Evolutionary conservation across 108 stramenopile species (phyloP).

Genomic region (Cylindrotheca closterium): DNA sequence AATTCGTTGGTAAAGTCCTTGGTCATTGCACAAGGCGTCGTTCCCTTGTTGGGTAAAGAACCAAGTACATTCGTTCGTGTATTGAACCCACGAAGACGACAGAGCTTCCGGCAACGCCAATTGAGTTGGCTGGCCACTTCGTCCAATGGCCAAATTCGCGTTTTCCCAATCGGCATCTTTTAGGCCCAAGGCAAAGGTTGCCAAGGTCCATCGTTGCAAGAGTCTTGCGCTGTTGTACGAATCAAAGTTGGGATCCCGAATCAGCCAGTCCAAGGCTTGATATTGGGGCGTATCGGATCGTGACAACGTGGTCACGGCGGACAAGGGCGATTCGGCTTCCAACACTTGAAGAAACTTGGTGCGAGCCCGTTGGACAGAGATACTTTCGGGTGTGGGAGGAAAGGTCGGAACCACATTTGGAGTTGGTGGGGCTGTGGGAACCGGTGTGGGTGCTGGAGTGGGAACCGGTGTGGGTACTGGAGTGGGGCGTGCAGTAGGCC

Average conservation of each 20-base stretch:
- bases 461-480: background rate
- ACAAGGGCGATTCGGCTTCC: too few relatives aligned
- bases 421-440: background rate
- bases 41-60: background rate
- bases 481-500: background rate
- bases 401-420: too few relatives aligned
- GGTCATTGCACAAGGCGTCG: background rate
- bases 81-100: background rate
- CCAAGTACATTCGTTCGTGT: background rate
- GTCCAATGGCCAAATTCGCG: too few relatives aligned
- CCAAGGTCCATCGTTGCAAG: too few relatives aligned
- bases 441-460: background rate
- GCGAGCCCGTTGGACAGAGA: background rate
- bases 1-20: background rate
- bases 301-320: too few relatives aligned
- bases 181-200: too few relatives aligned
- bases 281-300: background rate
- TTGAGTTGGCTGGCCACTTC: too few relatives aligned
- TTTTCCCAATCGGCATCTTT: too few relatives aligned
- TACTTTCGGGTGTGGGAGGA: too few relatives aligned
- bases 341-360: too few relatives aligned
- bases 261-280: background rate
- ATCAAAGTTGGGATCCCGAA: too few relatives aligned
- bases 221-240: too few relatives aligned
- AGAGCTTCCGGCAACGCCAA: background rate